Evolutionary conservation across 2,329 filamentous ascomycete genomes (phyloP).

Genomic region (Apiospora hydei): DNA sequence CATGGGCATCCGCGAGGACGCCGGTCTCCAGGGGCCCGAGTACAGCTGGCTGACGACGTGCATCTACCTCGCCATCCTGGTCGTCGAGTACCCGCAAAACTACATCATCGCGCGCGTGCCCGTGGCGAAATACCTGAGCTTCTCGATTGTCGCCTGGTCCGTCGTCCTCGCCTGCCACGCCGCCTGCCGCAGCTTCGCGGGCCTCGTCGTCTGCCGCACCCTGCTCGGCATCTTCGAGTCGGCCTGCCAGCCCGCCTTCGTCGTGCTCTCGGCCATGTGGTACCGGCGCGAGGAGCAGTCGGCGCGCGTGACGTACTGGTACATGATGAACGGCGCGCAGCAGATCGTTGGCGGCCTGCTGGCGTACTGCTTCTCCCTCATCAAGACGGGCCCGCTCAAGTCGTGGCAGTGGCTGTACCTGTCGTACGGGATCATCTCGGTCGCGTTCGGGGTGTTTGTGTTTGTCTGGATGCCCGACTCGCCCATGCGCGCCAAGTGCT

Average conservation of each 20-base stretch:
- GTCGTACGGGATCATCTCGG: conserved; percentile 67
- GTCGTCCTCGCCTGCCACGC: conserved; percentile 66
- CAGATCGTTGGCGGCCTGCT: conserved; percentile 76
- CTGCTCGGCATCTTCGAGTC: conserved; percentile 77
- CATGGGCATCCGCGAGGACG: conserved; percentile 65
- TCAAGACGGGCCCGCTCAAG: conserved; percentile 59
- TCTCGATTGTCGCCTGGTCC: conserved; percentile 72
- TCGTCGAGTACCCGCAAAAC: conserved; percentile 71
- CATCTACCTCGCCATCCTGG: conserved; percentile 75
- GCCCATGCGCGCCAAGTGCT: conserved; percentile 76
- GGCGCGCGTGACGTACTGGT: conserved; percentile 73
- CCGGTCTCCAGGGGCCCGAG: conserved; percentile 49
- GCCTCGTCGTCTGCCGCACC: conserved; percentile 66
- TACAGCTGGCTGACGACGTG: conserved; percentile 77
- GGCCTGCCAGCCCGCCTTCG: conserved; percentile 71
- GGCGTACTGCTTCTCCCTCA: conserved; percentile 68
- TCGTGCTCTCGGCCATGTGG: conserved; percentile 74
- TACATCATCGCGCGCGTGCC: conserved; percentile 69
- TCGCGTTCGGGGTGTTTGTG: conserved; percentile 71
- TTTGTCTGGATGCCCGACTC: conserved; percentile 71
- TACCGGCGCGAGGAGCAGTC: conserved; percentile 75
- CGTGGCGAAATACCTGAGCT: conserved; percentile 70
- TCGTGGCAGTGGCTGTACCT: conserved; percentile 77
- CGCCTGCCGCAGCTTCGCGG: conserved; percentile 65
- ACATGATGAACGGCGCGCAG: conserved; percentile 79